phyloP scores from a whole-genome alignment of 805 yeast species.

The Candida lessepsii region DNA sequence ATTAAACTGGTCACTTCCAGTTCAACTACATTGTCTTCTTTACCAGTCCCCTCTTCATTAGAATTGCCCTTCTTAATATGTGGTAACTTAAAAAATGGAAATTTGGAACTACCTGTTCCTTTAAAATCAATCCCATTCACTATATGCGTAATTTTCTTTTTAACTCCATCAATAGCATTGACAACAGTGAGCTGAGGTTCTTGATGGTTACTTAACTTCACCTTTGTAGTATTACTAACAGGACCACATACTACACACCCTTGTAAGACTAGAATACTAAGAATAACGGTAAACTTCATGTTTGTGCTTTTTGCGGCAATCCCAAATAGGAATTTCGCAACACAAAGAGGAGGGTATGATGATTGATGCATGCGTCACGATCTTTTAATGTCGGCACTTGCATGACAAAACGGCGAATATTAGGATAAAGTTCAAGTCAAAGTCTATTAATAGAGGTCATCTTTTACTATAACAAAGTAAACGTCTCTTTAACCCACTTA shows the following conservation, averaged over 20 bases:
- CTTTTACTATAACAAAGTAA: too few species aligned
- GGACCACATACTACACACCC: background rate
- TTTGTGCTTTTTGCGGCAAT: slow-evolving; percentile 4
- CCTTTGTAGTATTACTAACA: background rate
- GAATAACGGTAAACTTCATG: slow-evolving; percentile 1
- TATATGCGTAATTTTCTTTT: slow-evolving; percentile 2
- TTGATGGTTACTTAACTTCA: background rate
- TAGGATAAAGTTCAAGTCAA: too few species aligned
- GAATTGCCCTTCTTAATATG: too few species aligned
- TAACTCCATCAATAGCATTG: slow-evolving; percentile 7
- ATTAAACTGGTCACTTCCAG: too few species aligned
- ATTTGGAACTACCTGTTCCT: background rate
- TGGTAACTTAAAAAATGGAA: background rate
- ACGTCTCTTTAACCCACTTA: too few species aligned
- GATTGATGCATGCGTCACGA: too few species aligned
- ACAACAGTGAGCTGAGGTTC: background rate
- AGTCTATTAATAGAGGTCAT: too few species aligned
- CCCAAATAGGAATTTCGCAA: slow-evolving; percentile 4
- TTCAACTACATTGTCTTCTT: background rate
- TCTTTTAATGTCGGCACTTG: too few species aligned
- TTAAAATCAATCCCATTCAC: slow-evolving; percentile 9
- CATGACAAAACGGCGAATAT: too few species aligned
- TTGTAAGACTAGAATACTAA: background rate
- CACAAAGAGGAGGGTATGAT: background rate
- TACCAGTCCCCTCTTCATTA: too few species aligned